These are phyloP conservation scores for Heliamphora exappendiculata DNA, from an alignment of 148 eudicot genomes.

Conservation along the genomic window DNA sequence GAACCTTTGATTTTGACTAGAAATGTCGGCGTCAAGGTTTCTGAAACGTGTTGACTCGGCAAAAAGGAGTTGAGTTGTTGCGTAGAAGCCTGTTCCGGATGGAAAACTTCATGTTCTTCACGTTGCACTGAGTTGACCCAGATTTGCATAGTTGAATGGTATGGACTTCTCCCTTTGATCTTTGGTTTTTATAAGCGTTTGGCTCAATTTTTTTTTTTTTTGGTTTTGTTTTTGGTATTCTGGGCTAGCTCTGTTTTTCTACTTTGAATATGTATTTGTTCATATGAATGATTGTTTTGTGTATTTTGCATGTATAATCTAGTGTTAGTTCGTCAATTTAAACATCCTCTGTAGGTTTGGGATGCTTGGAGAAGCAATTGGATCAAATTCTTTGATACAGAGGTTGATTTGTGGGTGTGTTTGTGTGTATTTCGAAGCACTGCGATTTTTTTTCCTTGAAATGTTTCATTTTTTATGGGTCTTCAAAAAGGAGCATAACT, in stretches of 20 bases:
- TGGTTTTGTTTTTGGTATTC: background rate
- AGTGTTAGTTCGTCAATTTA: background rate
- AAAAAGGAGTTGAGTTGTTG: slow-evolving; percentile 5
- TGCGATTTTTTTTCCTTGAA: too few relatives aligned
- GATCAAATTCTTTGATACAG: background rate
- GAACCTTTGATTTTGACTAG: slow-evolving; percentile 1
- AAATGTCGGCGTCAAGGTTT: slow-evolving; percentile 8
- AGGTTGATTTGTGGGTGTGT: background rate
- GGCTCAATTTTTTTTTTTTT: too few relatives aligned
- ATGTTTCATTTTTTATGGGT: slow-evolving; percentile 5
- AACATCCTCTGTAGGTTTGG: background rate
- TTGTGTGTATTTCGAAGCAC: background rate
- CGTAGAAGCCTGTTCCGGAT: background rate
- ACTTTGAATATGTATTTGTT: background rate
- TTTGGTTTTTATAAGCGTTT: background rate
- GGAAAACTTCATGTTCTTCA: background rate
- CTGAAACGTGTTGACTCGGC: slow-evolving; percentile 21
- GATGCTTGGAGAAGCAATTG: background rate
- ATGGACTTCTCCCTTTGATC: background rate
- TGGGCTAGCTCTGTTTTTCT: background rate
- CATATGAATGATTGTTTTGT: background rate
- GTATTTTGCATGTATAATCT: background rate
- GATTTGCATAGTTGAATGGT: slow-evolving; percentile 8
- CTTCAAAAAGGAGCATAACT: background rate
- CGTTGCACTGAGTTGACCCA: background rate